These are phyloP conservation scores for Rutstroemia sp. DNA, from an alignment of 2,329 filamentous ascomycete species.

Conservation along the genomic window DNA sequence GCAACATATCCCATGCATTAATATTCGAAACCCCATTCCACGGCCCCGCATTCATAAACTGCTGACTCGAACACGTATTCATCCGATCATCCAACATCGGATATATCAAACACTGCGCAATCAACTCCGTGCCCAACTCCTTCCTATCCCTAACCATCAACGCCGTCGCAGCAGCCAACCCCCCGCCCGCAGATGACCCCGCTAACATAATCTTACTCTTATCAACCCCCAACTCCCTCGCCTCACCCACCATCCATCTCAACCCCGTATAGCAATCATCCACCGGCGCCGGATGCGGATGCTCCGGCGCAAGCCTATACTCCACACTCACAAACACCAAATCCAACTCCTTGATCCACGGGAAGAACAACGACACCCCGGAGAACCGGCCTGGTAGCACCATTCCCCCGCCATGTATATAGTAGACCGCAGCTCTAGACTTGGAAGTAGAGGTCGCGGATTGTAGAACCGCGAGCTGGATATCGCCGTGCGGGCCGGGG, in stretches of 20 bases:
- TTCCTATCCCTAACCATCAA: slow-evolving; percentile 37
- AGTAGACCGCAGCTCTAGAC: too few species aligned
- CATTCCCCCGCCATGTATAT: too few species aligned
- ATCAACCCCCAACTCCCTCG: slow-evolving; percentile 33
- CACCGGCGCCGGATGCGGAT: not conserved
- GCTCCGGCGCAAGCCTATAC: too few species aligned
- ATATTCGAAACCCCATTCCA: slow-evolving; percentile 25
- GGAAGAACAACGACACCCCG: too few species aligned
- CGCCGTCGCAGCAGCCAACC: slow-evolving; percentile 45
- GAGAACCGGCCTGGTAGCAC: too few species aligned
- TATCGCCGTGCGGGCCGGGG: too few species aligned
- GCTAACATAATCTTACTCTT: slow-evolving; percentile 43
- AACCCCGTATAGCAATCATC: not conserved
- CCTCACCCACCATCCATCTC: not conserved
- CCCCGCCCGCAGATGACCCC: slow-evolving; percentile 50
- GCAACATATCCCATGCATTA: slow-evolving; percentile 29
- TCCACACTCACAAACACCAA: too few species aligned
- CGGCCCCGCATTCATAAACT: slow-evolving; percentile 28
- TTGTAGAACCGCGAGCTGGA: too few species aligned
- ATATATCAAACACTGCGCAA: slow-evolving; percentile 33
- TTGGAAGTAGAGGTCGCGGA: too few species aligned
- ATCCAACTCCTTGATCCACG: too few species aligned
- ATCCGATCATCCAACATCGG: slow-evolving; percentile 38
- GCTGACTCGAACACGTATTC: slow-evolving; percentile 22
- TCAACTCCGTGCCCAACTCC: slow-evolving; percentile 27